A percentile compares a stretch with the other conserved stretches of the same genome.
These are phyloP conservation scores for Naumovozyma baii DNA, from an alignment of 805 yeast species.

Conservation along the genomic window DNA sequence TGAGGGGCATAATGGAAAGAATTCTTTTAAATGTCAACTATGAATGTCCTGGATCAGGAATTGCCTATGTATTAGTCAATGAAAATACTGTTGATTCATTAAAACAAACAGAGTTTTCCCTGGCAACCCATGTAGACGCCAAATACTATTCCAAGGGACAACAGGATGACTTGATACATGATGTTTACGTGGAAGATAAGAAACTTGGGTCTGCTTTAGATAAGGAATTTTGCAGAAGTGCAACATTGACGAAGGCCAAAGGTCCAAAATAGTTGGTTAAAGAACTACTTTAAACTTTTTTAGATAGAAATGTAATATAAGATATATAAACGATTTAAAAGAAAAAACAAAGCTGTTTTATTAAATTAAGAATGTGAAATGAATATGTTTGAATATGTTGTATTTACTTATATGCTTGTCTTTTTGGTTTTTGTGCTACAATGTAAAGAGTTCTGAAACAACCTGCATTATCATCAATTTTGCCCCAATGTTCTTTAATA, in stretches of 20 bases:
- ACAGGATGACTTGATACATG: slow-evolving; percentile 33
- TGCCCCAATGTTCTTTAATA: slow-evolving; percentile 22
- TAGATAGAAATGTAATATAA: neutral
- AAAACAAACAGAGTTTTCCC: slow-evolving; percentile 26
- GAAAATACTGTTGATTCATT: slow-evolving; percentile 36
- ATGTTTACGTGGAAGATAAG: slow-evolving; percentile 35
- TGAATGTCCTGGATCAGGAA: slow-evolving; percentile 51
- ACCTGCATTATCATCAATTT: slow-evolving; percentile 22
- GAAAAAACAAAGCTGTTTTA: too few relatives aligned
- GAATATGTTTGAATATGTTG: too few relatives aligned
- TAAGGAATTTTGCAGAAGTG: slow-evolving; percentile 19
- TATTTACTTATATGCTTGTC: neutral
- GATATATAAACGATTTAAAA: too few relatives aligned
- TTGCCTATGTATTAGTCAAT: slow-evolving; percentile 41
- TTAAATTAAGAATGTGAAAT: neutral
- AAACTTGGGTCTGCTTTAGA: slow-evolving; percentile 31
- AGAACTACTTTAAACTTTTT: too few relatives aligned
- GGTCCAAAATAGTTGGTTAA: neutral
- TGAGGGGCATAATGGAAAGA: slow-evolving; percentile 46
- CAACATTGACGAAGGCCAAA: slow-evolving; percentile 3
- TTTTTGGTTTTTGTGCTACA: slow-evolving; percentile 24
- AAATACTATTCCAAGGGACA: slow-evolving; percentile 40
- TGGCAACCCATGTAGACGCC: slow-evolving; percentile 29
- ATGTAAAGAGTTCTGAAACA: slow-evolving; percentile 17
- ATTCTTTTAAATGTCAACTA: slow-evolving; percentile 42